These are phyloP conservation scores for Cantharellus cinnabarinus DNA, from an alignment of 768 basidiomycete species.

Conservation along the genomic window DNA sequence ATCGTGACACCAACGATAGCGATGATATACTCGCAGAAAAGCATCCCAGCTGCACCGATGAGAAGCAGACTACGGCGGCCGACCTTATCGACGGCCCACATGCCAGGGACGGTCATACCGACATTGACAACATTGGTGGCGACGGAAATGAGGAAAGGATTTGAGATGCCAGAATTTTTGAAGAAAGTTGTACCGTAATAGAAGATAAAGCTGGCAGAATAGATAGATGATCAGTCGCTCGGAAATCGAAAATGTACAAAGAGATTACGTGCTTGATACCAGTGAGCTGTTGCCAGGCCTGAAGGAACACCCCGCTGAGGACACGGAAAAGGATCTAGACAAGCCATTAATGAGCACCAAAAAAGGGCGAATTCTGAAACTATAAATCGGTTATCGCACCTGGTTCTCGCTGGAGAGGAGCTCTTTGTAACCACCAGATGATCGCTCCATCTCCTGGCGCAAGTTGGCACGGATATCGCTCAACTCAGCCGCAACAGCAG, in stretches of 20 bases:
- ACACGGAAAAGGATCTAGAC: conserved; percentile 29
- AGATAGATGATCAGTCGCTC: conserved; percentile 31
- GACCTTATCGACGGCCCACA: background rate
- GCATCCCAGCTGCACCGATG: conserved; percentile 65
- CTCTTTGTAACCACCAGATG: too few relatives aligned
- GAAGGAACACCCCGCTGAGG: conserved; percentile 61
- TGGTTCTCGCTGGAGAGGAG: too few relatives aligned
- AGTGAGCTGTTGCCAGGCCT: conserved; percentile 63
- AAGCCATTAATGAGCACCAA: too few relatives aligned
- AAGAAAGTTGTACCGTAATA: conserved; percentile 9
- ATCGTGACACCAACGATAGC: conserved; percentile 37
- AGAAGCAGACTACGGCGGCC: conserved; percentile 32
- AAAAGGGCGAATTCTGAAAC: too few relatives aligned
- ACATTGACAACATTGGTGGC: conserved; percentile 61
- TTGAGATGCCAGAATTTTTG: background rate
- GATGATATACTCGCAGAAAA: conserved; percentile 66
- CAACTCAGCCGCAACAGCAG: conserved; percentile 32
- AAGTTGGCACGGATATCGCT: conserved; percentile 27
- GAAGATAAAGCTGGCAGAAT: conserved; percentile 28
- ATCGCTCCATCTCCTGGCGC: background rate
- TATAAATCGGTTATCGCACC: too few relatives aligned
- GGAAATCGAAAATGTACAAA: conserved; percentile 52
- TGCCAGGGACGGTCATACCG: conserved; percentile 36
- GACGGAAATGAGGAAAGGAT: conserved; percentile 19
- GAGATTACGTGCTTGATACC: conserved; percentile 35